These are phyloP conservation scores for Aspergillus hiratsukae DNA, from an alignment of 2,329 filamentous ascomycete genomes.

Conservation along the genomic window DNA sequence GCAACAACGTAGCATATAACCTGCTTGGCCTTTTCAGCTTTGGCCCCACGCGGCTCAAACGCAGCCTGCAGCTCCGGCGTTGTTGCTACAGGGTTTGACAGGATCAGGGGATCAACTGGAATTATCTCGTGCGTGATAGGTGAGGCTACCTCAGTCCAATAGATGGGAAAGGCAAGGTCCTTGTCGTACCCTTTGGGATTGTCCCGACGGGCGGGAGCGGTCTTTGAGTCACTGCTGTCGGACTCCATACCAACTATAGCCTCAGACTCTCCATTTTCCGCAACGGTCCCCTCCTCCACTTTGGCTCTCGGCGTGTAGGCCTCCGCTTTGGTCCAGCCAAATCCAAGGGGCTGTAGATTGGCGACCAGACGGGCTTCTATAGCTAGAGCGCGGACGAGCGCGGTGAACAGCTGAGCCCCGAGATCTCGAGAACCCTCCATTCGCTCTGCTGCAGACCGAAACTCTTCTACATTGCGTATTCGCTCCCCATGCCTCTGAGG, in stretches of 20 bases:
- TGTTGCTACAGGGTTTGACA: constrained; percentile 62
- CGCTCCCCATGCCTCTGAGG: constrained; percentile 69
- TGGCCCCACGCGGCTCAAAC: constrained; percentile 77
- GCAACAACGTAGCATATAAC: constrained; percentile 86
- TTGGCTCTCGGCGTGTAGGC: constrained; percentile 55
- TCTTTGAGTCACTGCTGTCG: constrained; percentile 15
- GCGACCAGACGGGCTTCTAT: constrained; percentile 79
- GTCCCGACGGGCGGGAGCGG: constrained; percentile 33
- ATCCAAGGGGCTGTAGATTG: constrained; percentile 80
- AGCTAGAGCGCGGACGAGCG: constrained; percentile 72
- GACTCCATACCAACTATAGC: constrained; percentile 17
- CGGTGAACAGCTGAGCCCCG: constrained; percentile 84
- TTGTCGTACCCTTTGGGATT: constrained; percentile 58
- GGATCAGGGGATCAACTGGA: constrained; percentile 69
- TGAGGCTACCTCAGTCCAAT: constrained; percentile 89
- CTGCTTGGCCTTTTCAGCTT: constrained; percentile 81
- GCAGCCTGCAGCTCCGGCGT: constrained; percentile 67
- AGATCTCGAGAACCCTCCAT: constrained; percentile 82
- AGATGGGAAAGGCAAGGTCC: constrained; percentile 78
- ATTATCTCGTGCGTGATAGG: constrained; percentile 74
- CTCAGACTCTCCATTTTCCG: constrained; percentile 7
- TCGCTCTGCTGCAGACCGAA: constrained; percentile 62
- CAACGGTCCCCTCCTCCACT: constrained; percentile 5
- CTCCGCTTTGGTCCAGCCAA: constrained; percentile 85
- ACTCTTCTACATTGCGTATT: constrained; percentile 61